A percentile compares a stretch with the other conserved stretches of the same genome.
Evolutionary conservation across 495 filamentous ascomycete species (phyloP).

Genomic region (Penicillium paxilli): DNA sequence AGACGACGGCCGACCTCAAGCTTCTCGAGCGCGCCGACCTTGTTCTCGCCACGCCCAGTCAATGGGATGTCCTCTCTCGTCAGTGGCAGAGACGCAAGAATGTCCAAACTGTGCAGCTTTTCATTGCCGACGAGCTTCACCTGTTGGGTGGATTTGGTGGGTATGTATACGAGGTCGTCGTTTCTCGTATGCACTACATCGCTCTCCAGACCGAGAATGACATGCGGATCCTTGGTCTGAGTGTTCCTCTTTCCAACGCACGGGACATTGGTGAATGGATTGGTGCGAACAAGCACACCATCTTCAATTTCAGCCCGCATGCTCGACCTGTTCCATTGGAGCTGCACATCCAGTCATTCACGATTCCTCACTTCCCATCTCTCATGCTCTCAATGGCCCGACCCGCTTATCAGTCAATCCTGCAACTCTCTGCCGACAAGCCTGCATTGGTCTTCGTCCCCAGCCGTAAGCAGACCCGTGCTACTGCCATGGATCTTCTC

Average conservation of each 20-base stretch:
- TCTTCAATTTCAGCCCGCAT: conserved; percentile 97
- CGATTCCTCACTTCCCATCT: conserved; percentile 94
- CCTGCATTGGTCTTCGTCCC: conserved; percentile 91
- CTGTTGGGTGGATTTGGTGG: conserved; percentile 89
- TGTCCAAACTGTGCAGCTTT: conserved; percentile 84
- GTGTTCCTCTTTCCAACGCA: conserved; percentile 88
- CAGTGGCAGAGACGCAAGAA: conserved; percentile 97
- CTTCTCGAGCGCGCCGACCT: conserved; percentile 86
- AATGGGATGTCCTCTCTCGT: conserved; percentile 95
- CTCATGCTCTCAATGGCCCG: conserved; percentile 98
- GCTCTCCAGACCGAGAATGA: conserved; percentile 80
- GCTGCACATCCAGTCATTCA: conserved; percentile 93
- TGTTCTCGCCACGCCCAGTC: conserved; percentile 85
- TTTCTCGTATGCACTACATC: conserved; percentile 97
- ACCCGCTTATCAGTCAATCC: conserved; percentile 82
- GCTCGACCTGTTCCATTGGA: conserved; percentile 85
- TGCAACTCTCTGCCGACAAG: conserved; percentile 82
- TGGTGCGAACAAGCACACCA: conserved; percentile 96
- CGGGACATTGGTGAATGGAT: conserved; percentile 98
- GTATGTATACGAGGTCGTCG: conserved; percentile 91
- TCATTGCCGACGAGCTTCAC: conserved; percentile 96
- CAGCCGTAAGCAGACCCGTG: conserved; percentile 85
- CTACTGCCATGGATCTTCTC: conserved; percentile 86
- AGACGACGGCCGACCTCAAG: conserved; percentile 88
- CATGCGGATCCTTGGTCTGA: conserved; percentile 86